Conservation (phyloP, 2,329 filamentous ascomycete species). For the Colletotrichum coccodes region DNA sequence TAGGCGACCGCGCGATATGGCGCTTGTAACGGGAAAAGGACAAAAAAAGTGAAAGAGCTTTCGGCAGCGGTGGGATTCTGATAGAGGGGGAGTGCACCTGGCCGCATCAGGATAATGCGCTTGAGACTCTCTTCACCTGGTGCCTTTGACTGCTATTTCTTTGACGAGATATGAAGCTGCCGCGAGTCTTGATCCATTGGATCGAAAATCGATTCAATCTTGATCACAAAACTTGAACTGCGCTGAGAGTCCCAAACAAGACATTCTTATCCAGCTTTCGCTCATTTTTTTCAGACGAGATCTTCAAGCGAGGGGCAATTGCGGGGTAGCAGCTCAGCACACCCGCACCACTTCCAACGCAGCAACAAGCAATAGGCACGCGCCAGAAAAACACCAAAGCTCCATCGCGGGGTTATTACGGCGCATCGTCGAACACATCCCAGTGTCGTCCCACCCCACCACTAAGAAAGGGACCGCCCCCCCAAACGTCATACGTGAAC, state of each 20-base stretch:
- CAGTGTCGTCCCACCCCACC: constrained; percentile 17
- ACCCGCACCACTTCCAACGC: constrained; percentile 6
- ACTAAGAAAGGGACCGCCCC: constrained; percentile 7
- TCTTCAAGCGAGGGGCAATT: constrained; percentile 32
- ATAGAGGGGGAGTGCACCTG: constrained; percentile 14
- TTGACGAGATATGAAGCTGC: neutral
- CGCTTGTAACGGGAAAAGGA: neutral
- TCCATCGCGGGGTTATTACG: constrained; percentile 31
- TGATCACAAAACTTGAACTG: neutral
- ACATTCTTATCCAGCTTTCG: neutral
- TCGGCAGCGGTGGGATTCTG: neutral
- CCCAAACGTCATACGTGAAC: constrained; percentile 25
- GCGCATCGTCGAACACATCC: constrained; percentile 10
- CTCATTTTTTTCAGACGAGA: neutral
- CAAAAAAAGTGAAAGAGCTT: neutral
- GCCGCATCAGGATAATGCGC: neutral
- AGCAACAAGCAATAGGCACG: constrained; percentile 3
- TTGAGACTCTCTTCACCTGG: neutral
- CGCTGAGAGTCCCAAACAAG: neutral
- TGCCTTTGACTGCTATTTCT: neutral
- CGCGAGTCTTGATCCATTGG: neutral
- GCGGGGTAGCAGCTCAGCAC: constrained; percentile 26
- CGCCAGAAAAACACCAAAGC: constrained; percentile 30
- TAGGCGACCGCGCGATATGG: neutral
- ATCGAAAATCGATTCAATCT: neutral